phyloP scores from a whole-genome alignment of 2,329 filamentous ascomycete genomes.

The Microcyclosporella mali region DNA sequence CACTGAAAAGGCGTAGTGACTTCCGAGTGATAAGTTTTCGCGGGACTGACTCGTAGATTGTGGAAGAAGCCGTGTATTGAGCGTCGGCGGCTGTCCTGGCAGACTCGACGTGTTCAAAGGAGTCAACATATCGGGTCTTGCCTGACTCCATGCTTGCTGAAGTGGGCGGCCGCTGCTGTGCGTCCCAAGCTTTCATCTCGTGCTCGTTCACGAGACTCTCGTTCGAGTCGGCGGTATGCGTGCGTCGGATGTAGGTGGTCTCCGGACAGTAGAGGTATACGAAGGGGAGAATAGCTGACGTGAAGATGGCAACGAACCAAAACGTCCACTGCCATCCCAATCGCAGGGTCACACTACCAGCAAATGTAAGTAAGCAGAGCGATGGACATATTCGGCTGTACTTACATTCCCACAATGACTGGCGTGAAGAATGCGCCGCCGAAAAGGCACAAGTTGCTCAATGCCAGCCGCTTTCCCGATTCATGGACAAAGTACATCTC shows the following conservation, averaged over 20 bases:
- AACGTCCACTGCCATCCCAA: conserved; percentile 79
- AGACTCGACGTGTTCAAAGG: too few species aligned
- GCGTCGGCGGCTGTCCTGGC: too few species aligned
- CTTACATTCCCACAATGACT: conserved; percentile 67
- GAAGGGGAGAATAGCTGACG: conserved; percentile 58
- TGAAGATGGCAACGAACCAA: conserved; percentile 76
- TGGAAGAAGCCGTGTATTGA: too few species aligned
- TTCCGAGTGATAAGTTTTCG: too few species aligned
- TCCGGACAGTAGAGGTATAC: conserved; percentile 75
- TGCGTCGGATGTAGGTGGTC: conserved; percentile 61
- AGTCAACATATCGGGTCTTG: background rate
- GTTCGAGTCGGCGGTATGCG: too few species aligned
- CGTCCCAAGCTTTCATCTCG: background rate
- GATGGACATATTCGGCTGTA: background rate
- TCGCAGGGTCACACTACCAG: background rate
- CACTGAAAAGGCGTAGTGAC: background rate
- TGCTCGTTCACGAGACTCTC: too few species aligned
- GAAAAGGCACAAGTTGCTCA: conserved; percentile 61
- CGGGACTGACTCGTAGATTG: too few species aligned
- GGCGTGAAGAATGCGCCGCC: conserved; percentile 68
- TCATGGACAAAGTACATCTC: conserved; percentile 83
- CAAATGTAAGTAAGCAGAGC: too few species aligned
- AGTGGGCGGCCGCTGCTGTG: conserved; percentile 10
- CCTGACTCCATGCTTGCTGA: conserved; percentile 5
- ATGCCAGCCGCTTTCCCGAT: conserved; percentile 73